Conservation (phyloP, 495 filamentous ascomycete species). For the Penicillium diatomitis region DNA sequence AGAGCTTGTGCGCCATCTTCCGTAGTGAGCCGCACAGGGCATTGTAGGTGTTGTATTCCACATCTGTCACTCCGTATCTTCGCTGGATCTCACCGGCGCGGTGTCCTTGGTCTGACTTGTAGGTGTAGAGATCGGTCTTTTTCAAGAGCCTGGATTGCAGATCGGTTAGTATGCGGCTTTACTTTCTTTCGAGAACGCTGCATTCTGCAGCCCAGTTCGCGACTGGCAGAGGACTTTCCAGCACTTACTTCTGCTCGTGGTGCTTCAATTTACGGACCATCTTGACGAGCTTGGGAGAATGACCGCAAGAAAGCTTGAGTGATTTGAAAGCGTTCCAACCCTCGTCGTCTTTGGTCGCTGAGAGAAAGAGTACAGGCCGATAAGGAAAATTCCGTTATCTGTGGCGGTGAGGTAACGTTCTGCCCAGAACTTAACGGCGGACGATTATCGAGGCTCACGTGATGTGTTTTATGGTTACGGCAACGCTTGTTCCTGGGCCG, state of each 20-base stretch:
- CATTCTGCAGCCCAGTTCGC: too few relatives aligned
- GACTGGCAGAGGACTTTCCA: too few relatives aligned
- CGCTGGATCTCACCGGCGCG: conserved; percentile 69
- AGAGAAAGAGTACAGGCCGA: conserved; percentile 9
- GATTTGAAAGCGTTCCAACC: too few relatives aligned
- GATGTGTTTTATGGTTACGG: neutral
- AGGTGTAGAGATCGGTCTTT: conserved; percentile 93
- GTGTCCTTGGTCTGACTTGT: conserved; percentile 80
- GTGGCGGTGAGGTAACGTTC: conserved; percentile 13
- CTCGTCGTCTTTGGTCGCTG: neutral
- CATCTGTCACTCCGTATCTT: conserved; percentile 68
- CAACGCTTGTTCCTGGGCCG: too few relatives aligned
- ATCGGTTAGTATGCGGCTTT: conserved; percentile 4
- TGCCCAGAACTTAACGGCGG: neutral
- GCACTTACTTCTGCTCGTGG: conserved; percentile 65
- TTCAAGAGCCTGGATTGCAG: conserved; percentile 50
- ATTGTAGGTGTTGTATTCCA: conserved; percentile 88
- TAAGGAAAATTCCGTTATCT: conserved; percentile 22
- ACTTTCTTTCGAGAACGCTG: too few relatives aligned
- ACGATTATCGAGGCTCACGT: neutral
- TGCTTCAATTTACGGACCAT: conserved; percentile 92
- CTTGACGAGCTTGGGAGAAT: conserved; percentile 14
- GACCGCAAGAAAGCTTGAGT: too few relatives aligned
- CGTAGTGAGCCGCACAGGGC: conserved; percentile 72
- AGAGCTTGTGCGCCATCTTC: conserved; percentile 78